These are phyloP conservation scores for Colletotrichum simmondsii DNA, from an alignment of 2,329 filamentous ascomycete species.

Conservation along the genomic window DNA sequence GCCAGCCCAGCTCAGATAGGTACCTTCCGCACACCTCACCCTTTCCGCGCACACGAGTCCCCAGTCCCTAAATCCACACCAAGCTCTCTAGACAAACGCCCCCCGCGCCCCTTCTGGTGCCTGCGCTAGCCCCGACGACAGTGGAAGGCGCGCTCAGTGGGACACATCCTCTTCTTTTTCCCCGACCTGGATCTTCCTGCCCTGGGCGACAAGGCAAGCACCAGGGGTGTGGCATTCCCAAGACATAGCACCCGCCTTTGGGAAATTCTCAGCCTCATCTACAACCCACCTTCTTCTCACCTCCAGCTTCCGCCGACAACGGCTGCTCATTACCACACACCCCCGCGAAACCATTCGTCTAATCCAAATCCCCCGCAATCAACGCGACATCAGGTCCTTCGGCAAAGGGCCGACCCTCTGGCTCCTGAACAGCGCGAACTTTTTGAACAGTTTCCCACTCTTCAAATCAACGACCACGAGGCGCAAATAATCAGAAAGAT, in stretches of 20 bases:
- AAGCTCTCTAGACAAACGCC: neutral
- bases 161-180: neutral
- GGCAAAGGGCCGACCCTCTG: neutral
- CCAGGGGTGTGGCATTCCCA: neutral
- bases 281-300: neutral
- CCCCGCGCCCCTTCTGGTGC: slow-evolving; percentile 1
- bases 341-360: neutral
- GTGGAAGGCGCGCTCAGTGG: neutral
- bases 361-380: neutral
- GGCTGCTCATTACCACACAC: neutral
- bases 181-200: neutral
- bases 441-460: neutral
- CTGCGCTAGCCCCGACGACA: slow-evolving; percentile 20
- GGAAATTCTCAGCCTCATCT: slow-evolving; percentile 24
- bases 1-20: neutral
- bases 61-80: slow-evolving; percentile 16
- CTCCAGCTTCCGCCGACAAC: neutral
- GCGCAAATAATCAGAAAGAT: slow-evolving; percentile 5
- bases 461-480: neutral
- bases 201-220: slow-evolving; percentile 1
- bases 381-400: neutral
- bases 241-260: slow-evolving; percentile 4
- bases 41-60: neutral
- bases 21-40: neutral
- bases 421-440: neutral